Base-by-base conservation (phyloP, 164 flowering plant species). In the Annona squamosa region DNA sequence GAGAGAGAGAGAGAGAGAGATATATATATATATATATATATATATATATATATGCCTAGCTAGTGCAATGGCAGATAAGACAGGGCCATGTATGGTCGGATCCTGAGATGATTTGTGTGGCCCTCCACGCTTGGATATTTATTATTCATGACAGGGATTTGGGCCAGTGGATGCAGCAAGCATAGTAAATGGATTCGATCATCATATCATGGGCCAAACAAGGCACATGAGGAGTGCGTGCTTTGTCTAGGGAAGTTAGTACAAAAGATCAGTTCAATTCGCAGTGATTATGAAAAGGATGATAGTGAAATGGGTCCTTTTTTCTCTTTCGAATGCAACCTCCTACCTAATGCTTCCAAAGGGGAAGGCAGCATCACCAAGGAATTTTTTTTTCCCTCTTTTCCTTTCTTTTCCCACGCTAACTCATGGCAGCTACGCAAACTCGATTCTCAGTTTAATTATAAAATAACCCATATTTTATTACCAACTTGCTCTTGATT, bases 261-360 rank as follows among this genome's bases (percentile, higher is more conserved):
- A 66, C 48, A 65, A 64, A 3, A 4, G 61, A 65, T 47, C 41
- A 18, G 16, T 18, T 57, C 65, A 18, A 41, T 18, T 57, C 65
- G n/a, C 16, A 62, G 6, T 57, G 43, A 46, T 73, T 43, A 67
- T 65, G 48, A 41, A 67, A 52, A 47, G 37, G 46, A 26, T 4
- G n/a, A 45, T 62, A 42, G 6, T 69, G 45, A 57, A 18, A 17
- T 12, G 10, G 42, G 3, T 68, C 37, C 37, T 68, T n/a, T 19
- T 37, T 59, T 62, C 56, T 26, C 64, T 5, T 41, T 67, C 46
- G 69, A 62, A 74, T 61, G 77, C 62, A 74, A 52, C 13, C 59
- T 16, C 61, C 72, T 62, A 12, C 41, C 46, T 74, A 47, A 46
- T 69, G 72, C 67, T 61, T 67, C 76, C 71, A 57, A 68, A 74